Conservation (phyloP, 768 basidiomycete genomes). For the Cystobasidium onofrii region DNA sequence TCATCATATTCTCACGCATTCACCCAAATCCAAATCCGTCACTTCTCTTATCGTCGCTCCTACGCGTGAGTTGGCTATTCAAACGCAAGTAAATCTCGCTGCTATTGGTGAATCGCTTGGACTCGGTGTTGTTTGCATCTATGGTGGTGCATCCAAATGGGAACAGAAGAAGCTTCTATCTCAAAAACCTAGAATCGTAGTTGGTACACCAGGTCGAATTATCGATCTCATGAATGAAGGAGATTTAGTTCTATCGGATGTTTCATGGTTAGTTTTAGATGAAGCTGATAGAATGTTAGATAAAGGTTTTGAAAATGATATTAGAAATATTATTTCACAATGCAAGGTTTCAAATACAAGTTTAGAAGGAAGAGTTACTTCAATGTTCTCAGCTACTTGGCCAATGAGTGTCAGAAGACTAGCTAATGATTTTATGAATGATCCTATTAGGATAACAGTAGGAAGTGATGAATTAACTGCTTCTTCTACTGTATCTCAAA, state of each 20-base stretch:
- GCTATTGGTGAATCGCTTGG: slow-evolving; percentile 65
- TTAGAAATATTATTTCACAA: slow-evolving; percentile 74
- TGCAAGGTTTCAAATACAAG: slow-evolving; percentile 64
- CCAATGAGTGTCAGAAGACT: slow-evolving; percentile 84
- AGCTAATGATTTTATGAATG: slow-evolving; percentile 73
- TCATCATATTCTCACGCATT: slow-evolving; percentile 50
- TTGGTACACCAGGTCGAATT: slow-evolving; percentile 90
- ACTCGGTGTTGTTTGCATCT: slow-evolving; percentile 75
- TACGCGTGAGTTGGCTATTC: slow-evolving; percentile 84
- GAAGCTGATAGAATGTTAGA: slow-evolving; percentile 98
- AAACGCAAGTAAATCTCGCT: slow-evolving; percentile 77
- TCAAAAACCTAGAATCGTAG: slow-evolving; percentile 61
- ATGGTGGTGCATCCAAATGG: slow-evolving; percentile 88
- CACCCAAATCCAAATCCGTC: slow-evolving; percentile 40
- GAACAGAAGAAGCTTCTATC: slow-evolving; percentile 65
- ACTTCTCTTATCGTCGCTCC: slow-evolving; percentile 75
- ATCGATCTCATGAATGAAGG: slow-evolving; percentile 86
- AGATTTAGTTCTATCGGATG: slow-evolving; percentile 70
- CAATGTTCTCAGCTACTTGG: slow-evolving; percentile 84
- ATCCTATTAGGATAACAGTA: slow-evolving; percentile 83
- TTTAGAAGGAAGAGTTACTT: slow-evolving; percentile 83
- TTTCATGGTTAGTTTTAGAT: slow-evolving; percentile 85
- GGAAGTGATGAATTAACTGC: slow-evolving; percentile 92
- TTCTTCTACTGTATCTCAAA: slow-evolving; percentile 84
- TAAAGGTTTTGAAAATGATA: slow-evolving; percentile 97